phyloP scores from a whole-genome alignment of 2,329 filamentous ascomycete species.

The Lizonia empirigonia region DNA sequence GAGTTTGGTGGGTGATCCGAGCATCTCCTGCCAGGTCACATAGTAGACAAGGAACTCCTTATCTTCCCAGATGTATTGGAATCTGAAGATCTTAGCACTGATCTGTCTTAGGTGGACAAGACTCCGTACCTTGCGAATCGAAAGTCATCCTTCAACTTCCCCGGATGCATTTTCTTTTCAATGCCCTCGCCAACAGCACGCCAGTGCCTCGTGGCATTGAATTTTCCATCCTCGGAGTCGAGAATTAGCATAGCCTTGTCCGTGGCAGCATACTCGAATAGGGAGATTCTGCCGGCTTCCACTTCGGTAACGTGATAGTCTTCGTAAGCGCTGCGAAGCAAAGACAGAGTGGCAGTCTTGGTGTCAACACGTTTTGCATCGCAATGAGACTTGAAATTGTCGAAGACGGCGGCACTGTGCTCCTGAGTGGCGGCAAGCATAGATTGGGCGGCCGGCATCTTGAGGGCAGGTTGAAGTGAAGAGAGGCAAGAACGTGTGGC shows the following conservation, averaged over 20 bases:
- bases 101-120: not conserved
- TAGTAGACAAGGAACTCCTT: slow-evolving; percentile 39
- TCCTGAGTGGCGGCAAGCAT: slow-evolving; percentile 10
- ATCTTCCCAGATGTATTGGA: slow-evolving; percentile 38
- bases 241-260: slow-evolving; percentile 24
- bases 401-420: slow-evolving; percentile 3
- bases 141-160: slow-evolving; percentile 27
- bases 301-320: slow-evolving; percentile 36
- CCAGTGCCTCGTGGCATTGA: slow-evolving; percentile 28
- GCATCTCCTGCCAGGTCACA: slow-evolving; percentile 33
- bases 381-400: slow-evolving; percentile 27
- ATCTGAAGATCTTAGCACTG: slow-evolving; percentile 15
- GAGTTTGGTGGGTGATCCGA: slow-evolving; percentile 25
- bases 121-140: slow-evolving; percentile 29
- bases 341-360: slow-evolving; percentile 20
- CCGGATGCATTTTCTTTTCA: slow-evolving; percentile 31
- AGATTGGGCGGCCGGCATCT: slow-evolving; percentile 6
- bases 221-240: slow-evolving; percentile 26
- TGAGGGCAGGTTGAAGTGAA: not conserved
- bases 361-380: slow-evolving; percentile 30
- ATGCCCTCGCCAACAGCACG: slow-evolving; percentile 30
- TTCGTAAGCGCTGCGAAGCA: slow-evolving; percentile 28
- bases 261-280: slow-evolving; percentile 32
- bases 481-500: not conserved
- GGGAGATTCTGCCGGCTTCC: slow-evolving; percentile 13